phyloP scores from a whole-genome alignment of 2,329 filamentous ascomycete species.

The Cladorrhinum sp. region DNA sequence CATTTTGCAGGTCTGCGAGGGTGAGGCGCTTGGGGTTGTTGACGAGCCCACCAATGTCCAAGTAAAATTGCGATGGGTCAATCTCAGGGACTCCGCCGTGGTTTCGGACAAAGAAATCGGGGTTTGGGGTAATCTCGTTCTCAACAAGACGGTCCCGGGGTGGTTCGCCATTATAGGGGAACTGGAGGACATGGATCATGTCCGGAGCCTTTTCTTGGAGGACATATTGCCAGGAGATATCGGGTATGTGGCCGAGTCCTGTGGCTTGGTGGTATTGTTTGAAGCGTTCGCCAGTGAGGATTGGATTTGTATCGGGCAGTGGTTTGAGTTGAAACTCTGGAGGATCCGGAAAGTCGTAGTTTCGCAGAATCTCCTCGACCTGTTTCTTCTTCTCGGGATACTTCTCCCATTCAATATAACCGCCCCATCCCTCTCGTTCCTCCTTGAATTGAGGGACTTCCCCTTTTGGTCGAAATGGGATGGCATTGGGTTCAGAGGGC shows the following conservation, averaged over 20 bases:
- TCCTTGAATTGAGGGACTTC: constrained; percentile 20
- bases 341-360: constrained; percentile 47
- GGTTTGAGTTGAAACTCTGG: constrained; percentile 57
- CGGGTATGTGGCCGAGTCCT: constrained; percentile 46
- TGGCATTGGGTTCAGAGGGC: constrained; percentile 18
- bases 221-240: constrained; percentile 57
- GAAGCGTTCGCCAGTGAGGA: constrained; percentile 54
- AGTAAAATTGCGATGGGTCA: constrained; percentile 49
- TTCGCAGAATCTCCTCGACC: constrained; percentile 53
- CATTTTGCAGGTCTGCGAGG: constrained; percentile 58
- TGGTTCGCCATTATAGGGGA: constrained; percentile 63
- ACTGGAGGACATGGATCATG: constrained; percentile 61
- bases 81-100: constrained; percentile 70
- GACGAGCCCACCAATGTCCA: constrained; percentile 57
- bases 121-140: constrained; percentile 58
- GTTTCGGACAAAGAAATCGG: constrained; percentile 59
- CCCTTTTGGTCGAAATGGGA: constrained; percentile 18
- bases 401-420: constrained; percentile 68
- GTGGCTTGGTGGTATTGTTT: constrained; percentile 57
- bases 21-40: constrained; percentile 55
- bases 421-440: constrained; percentile 35
- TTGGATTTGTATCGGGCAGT: constrained; percentile 55
- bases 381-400: constrained; percentile 65
- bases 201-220: constrained; percentile 56
- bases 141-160: constrained; percentile 53